phyloP scores from a whole-genome alignment of 352 stramenopile genomes.

The Phytophthora cryptogea region DNA sequence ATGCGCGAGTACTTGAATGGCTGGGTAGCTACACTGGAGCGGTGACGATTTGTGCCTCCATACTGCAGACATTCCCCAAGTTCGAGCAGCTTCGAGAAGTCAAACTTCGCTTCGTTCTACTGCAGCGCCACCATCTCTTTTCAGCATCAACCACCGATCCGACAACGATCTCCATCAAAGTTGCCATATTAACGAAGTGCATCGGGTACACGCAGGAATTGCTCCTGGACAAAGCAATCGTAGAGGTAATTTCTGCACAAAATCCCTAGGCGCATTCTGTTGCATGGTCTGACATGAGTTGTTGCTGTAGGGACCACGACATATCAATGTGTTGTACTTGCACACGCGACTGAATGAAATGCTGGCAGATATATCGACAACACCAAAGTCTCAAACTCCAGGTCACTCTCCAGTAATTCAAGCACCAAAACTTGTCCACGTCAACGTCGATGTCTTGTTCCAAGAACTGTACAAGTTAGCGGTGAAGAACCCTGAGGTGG shows the following conservation, averaged over 20 bases:
- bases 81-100: conserved; percentile 48
- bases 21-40: conserved; percentile 54
- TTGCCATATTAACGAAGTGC: conserved; percentile 48
- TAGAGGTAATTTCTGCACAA: conserved; percentile 22
- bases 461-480: conserved; percentile 46
- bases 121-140: conserved; percentile 66
- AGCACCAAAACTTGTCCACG: conserved; percentile 21
- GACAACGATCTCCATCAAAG: conserved; percentile 12
- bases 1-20: conserved; percentile 54
- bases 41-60: conserved; percentile 49
- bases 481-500: conserved; percentile 11
- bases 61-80: conserved; percentile 58
- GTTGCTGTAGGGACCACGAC: conserved; percentile 31
- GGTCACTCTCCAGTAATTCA: conserved; percentile 8
- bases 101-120: conserved; percentile 52
- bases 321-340: conserved; percentile 64
- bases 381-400: background rate
- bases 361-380: conserved; percentile 23
- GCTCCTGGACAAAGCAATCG: conserved; percentile 45
- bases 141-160: conserved; percentile 10
- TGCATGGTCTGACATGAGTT: background rate
- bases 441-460: conserved; percentile 47
- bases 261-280: background rate
- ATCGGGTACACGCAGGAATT: conserved; percentile 57
- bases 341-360: conserved; percentile 66